Conservation (phyloP, 805 yeast genomes). For the Sungouiella thailandica region DNA sequence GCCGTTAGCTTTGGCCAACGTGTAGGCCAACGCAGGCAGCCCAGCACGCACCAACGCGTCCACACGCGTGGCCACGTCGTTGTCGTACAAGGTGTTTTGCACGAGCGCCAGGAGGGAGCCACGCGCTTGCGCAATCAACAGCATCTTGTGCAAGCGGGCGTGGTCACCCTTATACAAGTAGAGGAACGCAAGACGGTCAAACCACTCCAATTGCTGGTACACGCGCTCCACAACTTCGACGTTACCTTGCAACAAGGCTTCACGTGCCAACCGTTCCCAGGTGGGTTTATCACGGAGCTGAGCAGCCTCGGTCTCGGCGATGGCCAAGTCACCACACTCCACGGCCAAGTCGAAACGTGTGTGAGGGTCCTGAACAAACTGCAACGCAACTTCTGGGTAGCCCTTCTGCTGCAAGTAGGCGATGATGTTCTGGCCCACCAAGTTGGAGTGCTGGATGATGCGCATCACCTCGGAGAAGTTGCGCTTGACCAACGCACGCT, state of each 20-base stretch:
- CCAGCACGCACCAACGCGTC: conserved; percentile 73
- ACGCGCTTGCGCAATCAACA: conserved; percentile 82
- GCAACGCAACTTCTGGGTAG: conserved; percentile 94
- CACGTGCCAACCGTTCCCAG: conserved; percentile 82
- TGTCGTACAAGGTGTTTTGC: conserved; percentile 75
- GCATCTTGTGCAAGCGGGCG: conserved; percentile 76
- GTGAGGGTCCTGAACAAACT: conserved; percentile 94
- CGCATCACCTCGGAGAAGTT: conserved; percentile 90
- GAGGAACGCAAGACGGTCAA: conserved; percentile 86
- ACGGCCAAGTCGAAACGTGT: conserved; percentile 93
- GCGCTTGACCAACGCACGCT: conserved; percentile 83
- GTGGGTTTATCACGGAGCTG: conserved; percentile 59
- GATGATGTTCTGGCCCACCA: conserved; percentile 96
- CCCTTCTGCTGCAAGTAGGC: conserved; percentile 93
- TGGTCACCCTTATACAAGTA: conserved; percentile 81
- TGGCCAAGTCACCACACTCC: conserved; percentile 83
- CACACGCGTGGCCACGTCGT: conserved; percentile 71
- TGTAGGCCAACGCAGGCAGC: conserved; percentile 83
- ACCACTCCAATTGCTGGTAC: conserved; percentile 78
- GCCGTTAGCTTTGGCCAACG: conserved; percentile 85
- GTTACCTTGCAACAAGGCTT: conserved; percentile 88
- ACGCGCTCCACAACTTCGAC: conserved; percentile 78
- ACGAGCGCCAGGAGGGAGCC: conserved; percentile 75
- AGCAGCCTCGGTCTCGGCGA: conserved; percentile 87
- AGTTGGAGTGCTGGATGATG: conserved; percentile 78